Percentiles rank a stretch among this genome's conserved stretches.
phyloP scores from a whole-genome alignment of 1,139 yeast species.

The Geotrichum bryndzae region DNA sequence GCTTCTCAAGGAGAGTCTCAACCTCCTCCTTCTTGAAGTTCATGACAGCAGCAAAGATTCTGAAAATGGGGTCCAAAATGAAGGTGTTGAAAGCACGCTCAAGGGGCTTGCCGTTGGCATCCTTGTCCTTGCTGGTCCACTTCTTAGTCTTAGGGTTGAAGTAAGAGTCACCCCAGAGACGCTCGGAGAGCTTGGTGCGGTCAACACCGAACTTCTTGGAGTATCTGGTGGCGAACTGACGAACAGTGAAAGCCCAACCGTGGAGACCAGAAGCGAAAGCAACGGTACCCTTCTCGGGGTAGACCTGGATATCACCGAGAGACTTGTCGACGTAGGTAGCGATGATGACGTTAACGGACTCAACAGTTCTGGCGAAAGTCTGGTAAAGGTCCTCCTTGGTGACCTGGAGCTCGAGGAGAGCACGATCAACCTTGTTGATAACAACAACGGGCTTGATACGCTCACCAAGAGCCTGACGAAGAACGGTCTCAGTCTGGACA shows the following conservation, averaged over 20 bases:
- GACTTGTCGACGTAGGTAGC: slow-evolving; percentile 89
- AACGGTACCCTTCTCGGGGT: slow-evolving; percentile 98
- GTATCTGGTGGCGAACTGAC: slow-evolving; percentile 98
- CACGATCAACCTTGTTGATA: slow-evolving; percentile 99
- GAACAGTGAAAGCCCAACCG: slow-evolving; percentile 99
- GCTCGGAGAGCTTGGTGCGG: slow-evolving; percentile 95
- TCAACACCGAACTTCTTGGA: slow-evolving; percentile 99
- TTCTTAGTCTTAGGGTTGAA: slow-evolving; percentile 99
- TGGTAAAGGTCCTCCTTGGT: slow-evolving; percentile 98
- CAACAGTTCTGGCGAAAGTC: slow-evolving; percentile 97
- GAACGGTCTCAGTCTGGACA: slow-evolving; percentile 99
- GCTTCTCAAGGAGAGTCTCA: slow-evolving; percentile 81
- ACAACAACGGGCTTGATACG: slow-evolving; percentile 98
- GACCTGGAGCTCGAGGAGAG: slow-evolving; percentile 97
- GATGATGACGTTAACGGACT: slow-evolving; percentile 97
- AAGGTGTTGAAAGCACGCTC: slow-evolving; percentile 99
- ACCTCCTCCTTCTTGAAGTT: slow-evolving; percentile 97
- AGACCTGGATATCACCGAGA: slow-evolving; percentile 95
- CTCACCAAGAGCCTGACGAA: slow-evolving; percentile 99
- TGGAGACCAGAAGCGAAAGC: slow-evolving; percentile 99
- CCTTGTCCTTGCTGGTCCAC: slow-evolving; percentile 96
- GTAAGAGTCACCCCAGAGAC: slow-evolving; percentile 99
- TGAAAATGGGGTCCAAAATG: slow-evolving; percentile 97
- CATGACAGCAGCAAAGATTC: slow-evolving; percentile 91
- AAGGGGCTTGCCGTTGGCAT: slow-evolving; percentile 89